phyloP scores from a whole-genome alignment of 2,329 filamentous ascomycete genomes.

The Arthrobotrys sphaeroides region DNA sequence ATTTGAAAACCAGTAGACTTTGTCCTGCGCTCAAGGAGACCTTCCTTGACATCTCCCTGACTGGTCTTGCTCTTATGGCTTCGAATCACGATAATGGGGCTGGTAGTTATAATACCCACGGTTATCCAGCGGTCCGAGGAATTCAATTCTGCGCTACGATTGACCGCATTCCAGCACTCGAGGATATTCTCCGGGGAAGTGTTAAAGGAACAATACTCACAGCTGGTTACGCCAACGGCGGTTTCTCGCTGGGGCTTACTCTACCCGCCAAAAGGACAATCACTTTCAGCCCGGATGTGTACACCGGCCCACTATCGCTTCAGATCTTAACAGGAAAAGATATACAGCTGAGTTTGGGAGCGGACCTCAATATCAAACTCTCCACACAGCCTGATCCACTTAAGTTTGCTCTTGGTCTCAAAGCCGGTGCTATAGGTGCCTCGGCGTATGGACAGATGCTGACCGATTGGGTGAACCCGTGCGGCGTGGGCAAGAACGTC shows the following conservation, averaged over 20 bases:
- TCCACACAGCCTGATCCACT: conserved; percentile 45
- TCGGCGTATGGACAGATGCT: conserved; percentile 54
- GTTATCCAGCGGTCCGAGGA: conserved; percentile 52
- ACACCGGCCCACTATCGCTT: conserved; percentile 50
- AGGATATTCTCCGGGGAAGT: conserved; percentile 36
- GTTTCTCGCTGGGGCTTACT: conserved; percentile 49
- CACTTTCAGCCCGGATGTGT: conserved; percentile 21
- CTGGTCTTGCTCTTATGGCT: conserved; percentile 51
- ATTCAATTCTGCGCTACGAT: conserved; percentile 55
- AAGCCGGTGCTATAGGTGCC: conserved; percentile 36
- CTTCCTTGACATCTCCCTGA: conserved; percentile 53
- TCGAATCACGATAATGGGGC: conserved; percentile 35
- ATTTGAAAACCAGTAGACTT: not conserved
- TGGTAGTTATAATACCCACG: conserved; percentile 39
- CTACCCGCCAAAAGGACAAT: conserved; percentile 45
- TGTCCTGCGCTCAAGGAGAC: conserved; percentile 45
- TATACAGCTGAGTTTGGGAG: conserved; percentile 41
- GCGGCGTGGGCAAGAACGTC: conserved; percentile 43
- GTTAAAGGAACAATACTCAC: conserved; percentile 48
- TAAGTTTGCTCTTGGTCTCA: conserved; percentile 52
- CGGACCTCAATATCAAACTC: conserved; percentile 47
- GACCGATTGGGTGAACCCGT: conserved; percentile 54
- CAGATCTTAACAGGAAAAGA: conserved; percentile 35
- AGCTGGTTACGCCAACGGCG: conserved; percentile 36
- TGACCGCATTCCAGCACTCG: conserved; percentile 39